Conservation (phyloP, 1,284 basidiomycete genomes). For the Cryptococcus hybrid region DNA sequence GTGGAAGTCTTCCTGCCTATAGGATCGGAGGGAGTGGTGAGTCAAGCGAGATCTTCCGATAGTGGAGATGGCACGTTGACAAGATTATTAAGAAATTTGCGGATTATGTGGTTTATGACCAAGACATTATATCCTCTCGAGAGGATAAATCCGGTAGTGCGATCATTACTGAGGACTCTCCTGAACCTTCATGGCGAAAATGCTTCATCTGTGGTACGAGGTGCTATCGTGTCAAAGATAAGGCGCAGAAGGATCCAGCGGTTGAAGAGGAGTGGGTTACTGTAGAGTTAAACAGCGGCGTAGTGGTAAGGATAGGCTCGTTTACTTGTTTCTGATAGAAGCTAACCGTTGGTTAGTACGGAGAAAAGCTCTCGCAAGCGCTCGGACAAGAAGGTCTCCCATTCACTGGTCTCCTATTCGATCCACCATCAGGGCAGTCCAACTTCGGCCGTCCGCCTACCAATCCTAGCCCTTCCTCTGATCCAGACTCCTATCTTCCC, state of each 20-base stretch:
- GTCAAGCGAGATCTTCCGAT: background rate
- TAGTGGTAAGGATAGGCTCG: conserved; percentile 24
- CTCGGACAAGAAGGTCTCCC: conserved; percentile 11
- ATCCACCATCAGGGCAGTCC: conserved; percentile 11
- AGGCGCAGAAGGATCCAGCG: conserved; percentile 12
- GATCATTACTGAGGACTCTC: background rate
- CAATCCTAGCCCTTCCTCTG: conserved; percentile 8
- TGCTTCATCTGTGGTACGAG: conserved; percentile 38
- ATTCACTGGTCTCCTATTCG: conserved; percentile 24
- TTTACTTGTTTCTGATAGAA: background rate
- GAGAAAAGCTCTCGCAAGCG: conserved; percentile 17
- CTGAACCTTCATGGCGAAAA: conserved; percentile 26
- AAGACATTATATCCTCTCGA: conserved; percentile 3
- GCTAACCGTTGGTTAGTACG: conserved; percentile 19
- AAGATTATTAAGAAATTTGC: conserved; percentile 18
- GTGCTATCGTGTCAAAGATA: conserved; percentile 21
- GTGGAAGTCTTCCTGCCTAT: conserved; percentile 1
- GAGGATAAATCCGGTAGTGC: background rate
- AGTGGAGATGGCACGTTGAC: conserved; percentile 2
- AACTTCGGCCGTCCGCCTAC: conserved; percentile 30
- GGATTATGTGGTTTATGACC: conserved; percentile 25
- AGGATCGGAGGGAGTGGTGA: conserved; percentile 10
- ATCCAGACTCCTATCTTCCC: conserved; percentile 4
- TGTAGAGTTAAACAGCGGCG: conserved; percentile 26
- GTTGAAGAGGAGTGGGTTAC: conserved; percentile 28